Conservation (phyloP, 352 stramenopile species). For the Pythium aristosporum region DNA sequence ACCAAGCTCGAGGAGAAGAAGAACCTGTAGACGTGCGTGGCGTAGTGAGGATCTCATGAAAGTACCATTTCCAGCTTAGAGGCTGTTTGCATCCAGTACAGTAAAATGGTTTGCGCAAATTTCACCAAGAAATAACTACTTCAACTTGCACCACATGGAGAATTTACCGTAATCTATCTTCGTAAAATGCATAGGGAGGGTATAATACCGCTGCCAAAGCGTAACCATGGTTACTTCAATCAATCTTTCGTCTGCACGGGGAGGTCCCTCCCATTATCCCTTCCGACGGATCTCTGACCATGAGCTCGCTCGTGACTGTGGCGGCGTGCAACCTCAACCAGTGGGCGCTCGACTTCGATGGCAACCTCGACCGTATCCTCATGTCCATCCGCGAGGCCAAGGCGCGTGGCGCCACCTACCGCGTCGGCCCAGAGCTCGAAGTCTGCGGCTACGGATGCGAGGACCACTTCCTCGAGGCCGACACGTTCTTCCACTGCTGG, state of each 20-base stretch:
- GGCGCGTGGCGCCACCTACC: conserved; percentile 82
- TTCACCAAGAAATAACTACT: background rate
- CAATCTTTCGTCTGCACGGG: background rate
- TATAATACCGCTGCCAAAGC: background rate
- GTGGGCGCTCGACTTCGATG: conserved; percentile 98
- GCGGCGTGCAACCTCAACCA: conserved; percentile 99
- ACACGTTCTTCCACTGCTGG: conserved; percentile 98
- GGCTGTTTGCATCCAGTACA: background rate
- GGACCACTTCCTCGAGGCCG: conserved; percentile 98
- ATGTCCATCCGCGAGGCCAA: conserved; percentile 91
- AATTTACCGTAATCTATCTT: background rate
- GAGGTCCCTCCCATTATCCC: background rate
- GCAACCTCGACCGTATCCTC: conserved; percentile 93
- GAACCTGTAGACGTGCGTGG: conserved; percentile 19
- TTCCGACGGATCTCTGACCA: conserved; percentile 23
- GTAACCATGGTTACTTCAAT: conserved; percentile 5
- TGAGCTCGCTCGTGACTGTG: conserved; percentile 91
- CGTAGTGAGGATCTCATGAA: background rate
- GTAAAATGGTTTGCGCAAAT: background rate
- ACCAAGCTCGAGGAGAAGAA: conserved; percentile 77
- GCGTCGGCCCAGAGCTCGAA: conserved; percentile 97
- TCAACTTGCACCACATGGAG: background rate
- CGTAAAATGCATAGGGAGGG: background rate
- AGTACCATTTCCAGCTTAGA: background rate
- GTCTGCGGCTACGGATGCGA: conserved; percentile 98